Percentiles rank a stretch among this genome's conserved stretches.
Evolutionary conservation across 352 stramenopile species (phyloP).

Genomic region (Phytophthora europaea): DNA sequence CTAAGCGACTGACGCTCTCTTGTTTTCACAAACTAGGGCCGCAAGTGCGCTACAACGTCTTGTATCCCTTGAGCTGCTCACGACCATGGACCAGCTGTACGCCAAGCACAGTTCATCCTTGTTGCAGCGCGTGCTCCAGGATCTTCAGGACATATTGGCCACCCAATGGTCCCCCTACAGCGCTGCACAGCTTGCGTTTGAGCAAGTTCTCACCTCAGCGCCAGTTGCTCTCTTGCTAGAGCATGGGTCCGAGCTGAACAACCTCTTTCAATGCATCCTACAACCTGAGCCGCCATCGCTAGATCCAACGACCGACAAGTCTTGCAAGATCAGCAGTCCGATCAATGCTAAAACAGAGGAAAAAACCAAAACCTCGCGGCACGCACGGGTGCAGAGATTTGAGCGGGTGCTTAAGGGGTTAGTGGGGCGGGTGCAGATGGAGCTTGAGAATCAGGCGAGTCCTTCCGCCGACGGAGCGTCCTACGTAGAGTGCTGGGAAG

Average conservation of each 20-base stretch:
- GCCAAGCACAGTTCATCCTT: constrained; percentile 41
- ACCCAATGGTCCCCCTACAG: constrained; percentile 50
- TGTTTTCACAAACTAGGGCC: constrained; percentile 33
- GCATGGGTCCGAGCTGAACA: constrained; percentile 15
- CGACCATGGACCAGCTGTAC: constrained; percentile 34
- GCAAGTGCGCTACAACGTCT: constrained; percentile 38
- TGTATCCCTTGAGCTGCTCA: constrained; percentile 31
- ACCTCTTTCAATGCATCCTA: constrained; percentile 28
- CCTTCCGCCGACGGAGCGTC: neutral
- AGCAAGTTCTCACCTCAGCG: constrained; percentile 39
- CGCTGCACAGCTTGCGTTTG: constrained; percentile 41
- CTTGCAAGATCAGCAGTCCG: constrained; percentile 1
- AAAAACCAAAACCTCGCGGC: constrained; percentile 10
- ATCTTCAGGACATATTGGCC: constrained; percentile 35
- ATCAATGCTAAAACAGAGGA: neutral
- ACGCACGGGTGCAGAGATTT: constrained; percentile 17
- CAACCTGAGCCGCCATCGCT: constrained; percentile 4
- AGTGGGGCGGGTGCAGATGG: constrained; percentile 23
- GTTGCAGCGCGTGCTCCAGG: constrained; percentile 25
- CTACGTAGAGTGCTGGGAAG: constrained; percentile 15
- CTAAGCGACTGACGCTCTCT: constrained; percentile 2
- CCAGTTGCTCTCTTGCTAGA: constrained; percentile 20
- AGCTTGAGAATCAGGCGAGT: constrained; percentile 11
- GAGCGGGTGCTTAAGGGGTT: constrained; percentile 29
- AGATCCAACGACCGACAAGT: neutral